These are phyloP conservation scores for Wickerhamiella occidentalis DNA, from an alignment of 805 yeast genomes.

Conservation along the genomic window DNA sequence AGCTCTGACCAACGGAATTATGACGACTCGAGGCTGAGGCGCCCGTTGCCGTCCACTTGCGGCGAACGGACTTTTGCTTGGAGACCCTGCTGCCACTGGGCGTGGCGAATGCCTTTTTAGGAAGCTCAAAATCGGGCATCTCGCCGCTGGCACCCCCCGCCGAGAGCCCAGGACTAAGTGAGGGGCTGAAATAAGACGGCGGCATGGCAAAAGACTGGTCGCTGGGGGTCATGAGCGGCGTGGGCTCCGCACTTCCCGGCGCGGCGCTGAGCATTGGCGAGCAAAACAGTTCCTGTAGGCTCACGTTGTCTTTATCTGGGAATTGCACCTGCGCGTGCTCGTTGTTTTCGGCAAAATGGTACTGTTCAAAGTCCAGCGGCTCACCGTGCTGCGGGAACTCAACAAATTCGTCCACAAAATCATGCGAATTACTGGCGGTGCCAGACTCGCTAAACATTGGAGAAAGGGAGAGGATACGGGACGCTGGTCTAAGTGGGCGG, in stretches of 20 bases:
- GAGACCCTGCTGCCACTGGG: not conserved
- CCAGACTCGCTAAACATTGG: not conserved
- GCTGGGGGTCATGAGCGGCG: constrained; percentile 12
- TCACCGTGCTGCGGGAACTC: constrained; percentile 3
- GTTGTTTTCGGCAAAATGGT: not conserved
- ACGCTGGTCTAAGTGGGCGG: not conserved
- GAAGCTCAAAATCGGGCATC: constrained; percentile 6
- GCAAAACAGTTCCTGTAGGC: constrained; percentile 10
- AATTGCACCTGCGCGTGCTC: not conserved
- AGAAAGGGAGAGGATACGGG: too few relatives aligned
- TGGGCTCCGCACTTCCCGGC: constrained; percentile 7
- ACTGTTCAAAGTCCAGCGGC: not conserved
- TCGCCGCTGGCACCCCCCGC: not conserved
- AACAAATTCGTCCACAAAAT: constrained; percentile 6
- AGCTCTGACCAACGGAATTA: not conserved
- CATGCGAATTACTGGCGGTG: not conserved
- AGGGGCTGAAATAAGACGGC: constrained; percentile 12
- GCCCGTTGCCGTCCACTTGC: constrained; percentile 4
- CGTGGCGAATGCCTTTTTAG: not conserved
- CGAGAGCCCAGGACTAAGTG: constrained; percentile 7
- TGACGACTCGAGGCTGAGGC: not conserved
- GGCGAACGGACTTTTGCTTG: constrained; percentile 9
- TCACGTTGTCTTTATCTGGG: not conserved
- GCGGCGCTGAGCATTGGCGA: constrained; percentile 7
- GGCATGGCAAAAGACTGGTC: constrained; percentile 10